A percentile compares a stretch with the other conserved stretches of the same genome.
Evolutionary conservation across 768 basidiomycete genomes (phyloP).

Genomic region (Boletus edulis): DNA sequence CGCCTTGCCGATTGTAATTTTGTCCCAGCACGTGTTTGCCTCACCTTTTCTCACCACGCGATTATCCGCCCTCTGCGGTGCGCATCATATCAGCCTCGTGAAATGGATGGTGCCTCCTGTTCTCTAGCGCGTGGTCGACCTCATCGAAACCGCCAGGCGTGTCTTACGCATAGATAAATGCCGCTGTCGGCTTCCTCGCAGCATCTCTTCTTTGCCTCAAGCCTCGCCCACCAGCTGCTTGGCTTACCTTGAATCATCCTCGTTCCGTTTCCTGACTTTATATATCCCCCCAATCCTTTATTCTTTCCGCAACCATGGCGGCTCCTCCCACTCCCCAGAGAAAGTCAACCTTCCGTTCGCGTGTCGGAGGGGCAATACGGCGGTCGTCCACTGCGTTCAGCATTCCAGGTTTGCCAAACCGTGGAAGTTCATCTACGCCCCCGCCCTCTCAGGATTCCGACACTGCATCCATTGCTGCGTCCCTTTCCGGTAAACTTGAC

Average conservation of each 20-base stretch:
- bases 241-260: slow-evolving; percentile 10
- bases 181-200: slow-evolving; percentile 18
- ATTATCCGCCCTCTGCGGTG: slow-evolving; percentile 33
- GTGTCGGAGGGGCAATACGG: slow-evolving; percentile 59
- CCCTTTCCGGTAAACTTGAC: slow-evolving; percentile 28
- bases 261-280: slow-evolving; percentile 6
- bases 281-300: neutral
- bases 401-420: slow-evolving; percentile 36
- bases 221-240: slow-evolving; percentile 10
- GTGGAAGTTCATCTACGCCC: slow-evolving; percentile 23
- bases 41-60: slow-evolving; percentile 29
- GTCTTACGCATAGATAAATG: slow-evolving; percentile 24
- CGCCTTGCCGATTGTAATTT: slow-evolving; percentile 8
- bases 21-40: slow-evolving; percentile 31
- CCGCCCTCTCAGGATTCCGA: slow-evolving; percentile 27
- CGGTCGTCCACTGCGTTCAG: slow-evolving; percentile 58
- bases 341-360: slow-evolving; percentile 48
- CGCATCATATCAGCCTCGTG: slow-evolving; percentile 30
- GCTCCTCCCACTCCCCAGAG: slow-evolving; percentile 33
- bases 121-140: slow-evolving; percentile 28
- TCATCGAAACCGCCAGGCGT: slow-evolving; percentile 37
- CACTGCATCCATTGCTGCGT: slow-evolving; percentile 24
- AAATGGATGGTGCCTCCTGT: slow-evolving; percentile 26
- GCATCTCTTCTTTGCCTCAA: slow-evolving; percentile 20
- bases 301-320: slow-evolving; percentile 25